Evolutionary conservation across 495 filamentous ascomycete species (phyloP).

Genomic region (Xeromyces bisporus): DNA sequence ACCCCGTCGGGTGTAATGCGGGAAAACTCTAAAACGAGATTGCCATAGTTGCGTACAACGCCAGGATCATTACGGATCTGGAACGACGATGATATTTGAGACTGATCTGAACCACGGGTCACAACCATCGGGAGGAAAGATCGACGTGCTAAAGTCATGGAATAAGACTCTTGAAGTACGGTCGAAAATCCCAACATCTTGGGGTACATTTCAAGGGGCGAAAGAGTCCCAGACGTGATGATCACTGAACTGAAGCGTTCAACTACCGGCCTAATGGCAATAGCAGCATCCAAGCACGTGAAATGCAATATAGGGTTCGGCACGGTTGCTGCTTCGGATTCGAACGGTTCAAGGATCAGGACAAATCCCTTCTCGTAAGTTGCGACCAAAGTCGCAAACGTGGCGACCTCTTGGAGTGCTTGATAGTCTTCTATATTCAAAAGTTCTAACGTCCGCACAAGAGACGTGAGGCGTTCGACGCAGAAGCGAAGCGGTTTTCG

Average conservation of each 20-base stretch:
- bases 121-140: constrained; percentile 98
- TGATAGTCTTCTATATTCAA: constrained; percentile 97
- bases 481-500: constrained; percentile 93
- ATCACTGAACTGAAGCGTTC: constrained; percentile 95
- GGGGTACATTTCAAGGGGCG: constrained; percentile 95
- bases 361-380: constrained; percentile 97
- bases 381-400: constrained; percentile 92
- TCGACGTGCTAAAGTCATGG: constrained; percentile 86
- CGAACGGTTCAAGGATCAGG: constrained; percentile 88
- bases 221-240: constrained; percentile 95
- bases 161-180: constrained; percentile 90
- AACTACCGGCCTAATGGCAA: constrained; percentile 95
- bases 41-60: constrained; percentile 91
- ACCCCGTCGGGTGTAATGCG: constrained; percentile 92
- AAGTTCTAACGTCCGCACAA: constrained; percentile 88
- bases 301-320: constrained; percentile 94
- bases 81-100: constrained; percentile 77
- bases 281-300: constrained; percentile 91
- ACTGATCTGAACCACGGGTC: constrained; percentile 85
- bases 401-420: constrained; percentile 91
- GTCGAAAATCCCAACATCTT: constrained; percentile 91
- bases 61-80: constrained; percentile 87
- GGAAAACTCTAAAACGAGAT: constrained; percentile 78
- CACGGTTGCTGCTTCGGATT: constrained; percentile 87
- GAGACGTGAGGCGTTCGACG: constrained; percentile 83